Evolutionary conservation across 2,329 filamentous ascomycete species (phyloP).

Genomic region (Colletotrichum eleusines): DNA sequence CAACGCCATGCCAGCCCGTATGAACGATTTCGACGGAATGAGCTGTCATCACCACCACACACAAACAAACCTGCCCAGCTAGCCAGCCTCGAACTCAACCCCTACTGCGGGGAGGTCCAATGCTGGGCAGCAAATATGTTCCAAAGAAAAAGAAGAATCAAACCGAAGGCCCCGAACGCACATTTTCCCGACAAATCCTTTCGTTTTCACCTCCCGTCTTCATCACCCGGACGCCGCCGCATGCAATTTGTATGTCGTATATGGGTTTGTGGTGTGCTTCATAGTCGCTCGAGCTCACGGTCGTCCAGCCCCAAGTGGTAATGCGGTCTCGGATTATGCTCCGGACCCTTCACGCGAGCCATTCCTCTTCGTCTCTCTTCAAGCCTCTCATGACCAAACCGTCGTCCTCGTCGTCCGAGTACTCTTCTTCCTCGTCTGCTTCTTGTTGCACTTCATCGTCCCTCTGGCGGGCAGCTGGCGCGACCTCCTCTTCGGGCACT

Average conservation of each 20-base stretch:
- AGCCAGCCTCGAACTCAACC: constrained; percentile 2
- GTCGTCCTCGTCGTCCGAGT: constrained; percentile 68
- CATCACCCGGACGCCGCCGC: constrained; percentile 33
- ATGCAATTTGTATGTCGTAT: constrained; percentile 37
- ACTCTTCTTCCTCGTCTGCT: constrained; percentile 57
- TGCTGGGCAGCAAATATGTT: constrained; percentile 22
- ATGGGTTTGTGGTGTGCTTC: constrained; percentile 11
- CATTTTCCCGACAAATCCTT: constrained; percentile 26
- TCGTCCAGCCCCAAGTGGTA: constrained; percentile 24
- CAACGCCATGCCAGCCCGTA: constrained; percentile 41
- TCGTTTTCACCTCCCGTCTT: constrained; percentile 19
- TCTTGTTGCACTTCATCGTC: constrained; percentile 50
- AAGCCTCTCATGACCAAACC: constrained; percentile 68
- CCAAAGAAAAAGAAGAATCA: constrained; percentile 16
- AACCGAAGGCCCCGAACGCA: constrained; percentile 22
- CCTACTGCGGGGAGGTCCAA: background rate
- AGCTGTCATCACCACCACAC: constrained; percentile 31
- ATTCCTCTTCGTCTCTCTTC: constrained; percentile 70
- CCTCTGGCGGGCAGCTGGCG: constrained; percentile 42
- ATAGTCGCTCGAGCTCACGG: constrained; percentile 11
- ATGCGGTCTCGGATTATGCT: background rate
- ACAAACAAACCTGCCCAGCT: constrained; percentile 22
- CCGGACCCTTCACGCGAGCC: constrained; percentile 61
- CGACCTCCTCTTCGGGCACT: constrained; percentile 49
- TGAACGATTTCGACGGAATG: constrained; percentile 23